phyloP scores from a whole-genome alignment of 1,284 basidiomycete genomes.

The Volvariella volvacea region DNA sequence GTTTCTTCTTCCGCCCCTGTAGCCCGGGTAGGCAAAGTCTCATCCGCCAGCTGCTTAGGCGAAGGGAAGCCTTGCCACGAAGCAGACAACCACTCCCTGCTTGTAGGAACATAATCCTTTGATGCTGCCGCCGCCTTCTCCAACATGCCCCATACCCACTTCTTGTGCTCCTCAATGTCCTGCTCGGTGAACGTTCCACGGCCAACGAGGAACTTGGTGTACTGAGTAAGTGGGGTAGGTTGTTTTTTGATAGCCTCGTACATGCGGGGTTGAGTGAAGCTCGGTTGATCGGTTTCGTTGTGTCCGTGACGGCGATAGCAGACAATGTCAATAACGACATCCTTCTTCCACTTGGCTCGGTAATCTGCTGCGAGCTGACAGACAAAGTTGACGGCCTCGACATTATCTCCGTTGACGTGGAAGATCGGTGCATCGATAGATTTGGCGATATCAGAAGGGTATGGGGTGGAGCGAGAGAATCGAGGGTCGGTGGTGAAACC shows the following conservation, averaged over 20 bases:
- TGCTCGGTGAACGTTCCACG: conserved; percentile 94
- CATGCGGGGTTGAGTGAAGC: conserved; percentile 99
- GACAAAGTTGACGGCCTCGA: conserved; percentile 97
- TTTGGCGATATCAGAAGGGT: conserved; percentile 99
- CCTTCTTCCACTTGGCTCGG: conserved; percentile 98
- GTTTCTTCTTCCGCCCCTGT: conserved; percentile 79
- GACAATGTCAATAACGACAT: conserved; percentile 97
- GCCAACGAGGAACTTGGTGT: conserved; percentile 86
- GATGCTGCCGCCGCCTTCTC: conserved; percentile 88
- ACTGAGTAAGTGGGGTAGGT: conserved; percentile 87
- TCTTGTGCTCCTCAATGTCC: conserved; percentile 97
- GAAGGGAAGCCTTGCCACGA: conserved; percentile 99
- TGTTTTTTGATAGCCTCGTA: conserved; percentile 97
- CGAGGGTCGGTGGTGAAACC: conserved; percentile 99
- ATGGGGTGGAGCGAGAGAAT: conserved; percentile 96
- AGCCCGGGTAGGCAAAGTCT: conserved; percentile 81
- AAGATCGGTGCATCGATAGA: conserved; percentile 98
- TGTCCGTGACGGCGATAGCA: conserved; percentile 99
- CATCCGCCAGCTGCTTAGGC: conserved; percentile 91
- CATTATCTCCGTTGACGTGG: conserved; percentile 99
- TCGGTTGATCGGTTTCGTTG: conserved; percentile 99
- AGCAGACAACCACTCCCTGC: conserved; percentile 95
- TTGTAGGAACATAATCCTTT: conserved; percentile 92
- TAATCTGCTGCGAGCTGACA: conserved; percentile 98
- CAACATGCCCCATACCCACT: conserved; percentile 99